Base-by-base conservation (phyloP, 805 yeast species). In the Wickerhamiella sergipiensis region DNA sequence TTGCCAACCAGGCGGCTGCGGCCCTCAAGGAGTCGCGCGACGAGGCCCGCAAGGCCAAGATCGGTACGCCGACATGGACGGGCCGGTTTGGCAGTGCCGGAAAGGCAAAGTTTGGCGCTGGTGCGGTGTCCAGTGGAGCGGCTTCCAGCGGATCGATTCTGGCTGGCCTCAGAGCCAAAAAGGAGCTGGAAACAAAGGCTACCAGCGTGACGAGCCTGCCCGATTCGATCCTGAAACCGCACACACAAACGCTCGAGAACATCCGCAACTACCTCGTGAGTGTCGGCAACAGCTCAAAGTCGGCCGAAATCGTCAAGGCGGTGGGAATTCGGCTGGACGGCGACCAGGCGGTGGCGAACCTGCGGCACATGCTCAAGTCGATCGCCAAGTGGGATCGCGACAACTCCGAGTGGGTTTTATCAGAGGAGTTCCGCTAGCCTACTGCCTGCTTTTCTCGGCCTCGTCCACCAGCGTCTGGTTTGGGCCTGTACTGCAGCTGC, bases 41-140 rank as follows among this genome's bases (percentile, higher is more conserved):
- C 46, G 62, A 68, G 21, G 72, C 88, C 0, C 63, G 73, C 31
- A 60, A 59, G 42, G 66, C 75, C 2, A 64, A 64, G 23, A 71
- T 89, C 29, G 95, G 95, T 4, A 80, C 83, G 0, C 97, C 97
- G 0, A 90, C 98, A 0, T 92, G 97, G 94, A 90, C 98, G 0
- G 98, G 98, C 0, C 78, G 77, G 57, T 86, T 82, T 71, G 98
- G 98, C 0, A 65, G 69, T 18, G 95, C 95, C 0, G 96, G 95
- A 1, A 76, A 72, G 56, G 65, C 71, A 29, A 68, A 67, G 0
- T 6, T 21, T 10, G 15, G 21, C 6, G 29, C n/a, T n/a, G n/a
- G n/a, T n/a, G n/a, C n/a, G n/a, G n/a, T n/a, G n/a, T n/a, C n/a
- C n/a, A n/a, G n/a, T n/a, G n/a, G n/a, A n/a, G n/a, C 67, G 55